A percentile compares a stretch with the other conserved stretches of the same genome.
These are phyloP conservation scores for Stereum hirsutum DNA, from an alignment of 1,284 basidiomycete species.

Conservation along the genomic window DNA sequence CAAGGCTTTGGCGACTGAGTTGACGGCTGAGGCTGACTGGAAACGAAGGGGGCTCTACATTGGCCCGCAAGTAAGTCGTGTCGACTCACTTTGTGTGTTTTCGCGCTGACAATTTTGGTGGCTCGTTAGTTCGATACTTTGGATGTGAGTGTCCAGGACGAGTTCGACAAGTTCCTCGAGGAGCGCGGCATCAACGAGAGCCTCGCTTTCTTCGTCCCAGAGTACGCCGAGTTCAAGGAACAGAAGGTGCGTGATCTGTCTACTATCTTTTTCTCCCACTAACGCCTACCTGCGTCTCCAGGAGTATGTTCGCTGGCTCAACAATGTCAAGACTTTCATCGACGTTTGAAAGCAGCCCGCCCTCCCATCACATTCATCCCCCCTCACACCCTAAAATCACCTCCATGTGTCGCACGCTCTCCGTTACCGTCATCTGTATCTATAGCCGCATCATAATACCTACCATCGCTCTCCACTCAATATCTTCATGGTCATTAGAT, in stretches of 20 bases:
- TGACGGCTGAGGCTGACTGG: slow-evolving; percentile 91
- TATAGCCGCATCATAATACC: not conserved
- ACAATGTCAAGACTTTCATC: slow-evolving; percentile 78
- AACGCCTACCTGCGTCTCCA: slow-evolving; percentile 19
- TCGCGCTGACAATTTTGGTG: not conserved
- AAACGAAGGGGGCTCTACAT: slow-evolving; percentile 86
- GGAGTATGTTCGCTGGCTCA: slow-evolving; percentile 92
- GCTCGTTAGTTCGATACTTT: slow-evolving; percentile 75
- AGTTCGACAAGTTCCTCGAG: slow-evolving; percentile 75
- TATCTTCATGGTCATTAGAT: not conserved
- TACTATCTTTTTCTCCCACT: not conserved
- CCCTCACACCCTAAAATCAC: not conserved
- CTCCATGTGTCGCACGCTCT: not conserved
- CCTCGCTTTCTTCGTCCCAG: slow-evolving; percentile 76
- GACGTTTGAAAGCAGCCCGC: slow-evolving; percentile 40
- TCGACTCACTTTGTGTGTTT: slow-evolving; percentile 2
- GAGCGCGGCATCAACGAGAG: slow-evolving; percentile 85
- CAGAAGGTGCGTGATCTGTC: slow-evolving; percentile 54
- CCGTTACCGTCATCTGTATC: not conserved
- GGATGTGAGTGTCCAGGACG: slow-evolving; percentile 79
- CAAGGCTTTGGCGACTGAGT: slow-evolving; percentile 60
- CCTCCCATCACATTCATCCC: not conserved
- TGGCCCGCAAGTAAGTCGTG: slow-evolving; percentile 69
- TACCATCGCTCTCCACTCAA: not conserved
- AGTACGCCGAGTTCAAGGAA: slow-evolving; percentile 84